These are phyloP conservation scores for Aspergillus pseudoviridinutans DNA, from an alignment of 2,329 filamentous ascomycete species.

Conservation along the genomic window DNA sequence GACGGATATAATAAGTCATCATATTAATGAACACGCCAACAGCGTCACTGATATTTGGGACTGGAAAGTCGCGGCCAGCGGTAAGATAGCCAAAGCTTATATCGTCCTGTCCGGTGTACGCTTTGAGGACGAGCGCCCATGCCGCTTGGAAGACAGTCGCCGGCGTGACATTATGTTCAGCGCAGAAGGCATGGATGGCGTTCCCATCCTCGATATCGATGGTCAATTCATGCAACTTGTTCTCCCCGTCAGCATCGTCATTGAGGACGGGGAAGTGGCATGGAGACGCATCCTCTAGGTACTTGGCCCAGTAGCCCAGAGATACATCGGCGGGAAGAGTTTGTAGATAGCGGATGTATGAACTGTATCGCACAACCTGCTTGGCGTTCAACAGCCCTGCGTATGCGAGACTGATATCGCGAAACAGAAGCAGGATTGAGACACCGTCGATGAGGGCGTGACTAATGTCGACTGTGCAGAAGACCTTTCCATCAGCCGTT, in stretches of 20 bases:
- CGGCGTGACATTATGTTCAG: not conserved
- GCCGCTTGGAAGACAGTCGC: slow-evolving; percentile 11
- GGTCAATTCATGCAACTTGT: not conserved
- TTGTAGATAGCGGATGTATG: not conserved
- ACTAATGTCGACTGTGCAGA: not conserved
- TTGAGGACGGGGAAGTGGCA: slow-evolving; percentile 1
- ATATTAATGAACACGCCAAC: slow-evolving; percentile 27
- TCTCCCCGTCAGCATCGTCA: not conserved
- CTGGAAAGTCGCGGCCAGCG: slow-evolving; percentile 31
- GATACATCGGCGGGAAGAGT: not conserved
- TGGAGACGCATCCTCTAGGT: not conserved
- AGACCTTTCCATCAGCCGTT: not conserved
- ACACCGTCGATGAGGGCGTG: slow-evolving; percentile 3
- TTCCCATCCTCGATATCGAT: not conserved
- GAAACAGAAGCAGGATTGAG: not conserved
- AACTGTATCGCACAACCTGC: not conserved
- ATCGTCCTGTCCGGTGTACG: slow-evolving; percentile 14
- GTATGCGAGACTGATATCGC: slow-evolving; percentile 2
- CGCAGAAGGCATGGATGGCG: not conserved
- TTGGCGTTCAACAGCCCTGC: not conserved
- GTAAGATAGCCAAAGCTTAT: slow-evolving; percentile 26
- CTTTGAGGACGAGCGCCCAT: slow-evolving; percentile 19
- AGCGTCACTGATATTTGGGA: slow-evolving; percentile 35
- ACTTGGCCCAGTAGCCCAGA: slow-evolving; percentile 23
- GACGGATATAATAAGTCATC: not conserved